These are phyloP conservation scores for Talaromyces sp. DNA, from an alignment of 2,329 filamentous ascomycete species.

Conservation along the genomic window DNA sequence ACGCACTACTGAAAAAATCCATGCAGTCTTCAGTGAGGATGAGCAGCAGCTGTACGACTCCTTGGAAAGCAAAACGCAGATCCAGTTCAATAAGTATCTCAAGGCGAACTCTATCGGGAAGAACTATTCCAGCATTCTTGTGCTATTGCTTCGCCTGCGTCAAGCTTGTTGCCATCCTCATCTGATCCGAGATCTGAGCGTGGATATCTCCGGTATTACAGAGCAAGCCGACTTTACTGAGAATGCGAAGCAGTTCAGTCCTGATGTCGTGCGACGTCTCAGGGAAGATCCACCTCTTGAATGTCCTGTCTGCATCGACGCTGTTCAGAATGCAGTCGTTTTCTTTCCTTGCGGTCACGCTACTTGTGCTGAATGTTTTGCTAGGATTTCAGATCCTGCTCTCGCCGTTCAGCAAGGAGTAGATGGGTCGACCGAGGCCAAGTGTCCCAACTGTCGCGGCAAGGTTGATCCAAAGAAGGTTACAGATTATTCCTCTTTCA, in stretches of 20 bases:
- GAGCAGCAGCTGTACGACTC: constrained; percentile 63
- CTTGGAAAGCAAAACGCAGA: constrained; percentile 63
- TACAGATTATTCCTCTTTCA: constrained; percentile 72
- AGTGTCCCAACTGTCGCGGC: constrained; percentile 74
- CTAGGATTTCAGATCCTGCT: constrained; percentile 62
- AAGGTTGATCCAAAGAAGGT: constrained; percentile 64
- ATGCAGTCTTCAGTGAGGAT: constrained; percentile 65
- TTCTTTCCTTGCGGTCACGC: constrained; percentile 81
- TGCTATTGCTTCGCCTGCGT: constrained; percentile 74
- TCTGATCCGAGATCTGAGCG: constrained; percentile 63
- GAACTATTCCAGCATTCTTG: constrained; percentile 76
- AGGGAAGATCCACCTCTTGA: constrained; percentile 63
- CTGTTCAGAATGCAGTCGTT: constrained; percentile 68
- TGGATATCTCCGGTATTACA: constrained; percentile 47
- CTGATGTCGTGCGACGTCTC: constrained; percentile 64
- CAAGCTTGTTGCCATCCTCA: constrained; percentile 78
- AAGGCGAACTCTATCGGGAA: constrained; percentile 64
- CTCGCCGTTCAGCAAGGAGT: constrained; percentile 58
- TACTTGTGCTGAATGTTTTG: constrained; percentile 73
- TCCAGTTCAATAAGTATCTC: constrained; percentile 75
- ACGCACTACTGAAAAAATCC: constrained; percentile 59
- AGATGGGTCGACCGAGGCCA: constrained; percentile 52
- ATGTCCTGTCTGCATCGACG: constrained; percentile 80
- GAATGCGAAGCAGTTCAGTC: constrained; percentile 60
- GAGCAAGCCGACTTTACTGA: constrained; percentile 56